Evolutionary conservation across 371 early-diverging fungal species (phyloP).

Genomic region (Mortierella sp.): DNA sequence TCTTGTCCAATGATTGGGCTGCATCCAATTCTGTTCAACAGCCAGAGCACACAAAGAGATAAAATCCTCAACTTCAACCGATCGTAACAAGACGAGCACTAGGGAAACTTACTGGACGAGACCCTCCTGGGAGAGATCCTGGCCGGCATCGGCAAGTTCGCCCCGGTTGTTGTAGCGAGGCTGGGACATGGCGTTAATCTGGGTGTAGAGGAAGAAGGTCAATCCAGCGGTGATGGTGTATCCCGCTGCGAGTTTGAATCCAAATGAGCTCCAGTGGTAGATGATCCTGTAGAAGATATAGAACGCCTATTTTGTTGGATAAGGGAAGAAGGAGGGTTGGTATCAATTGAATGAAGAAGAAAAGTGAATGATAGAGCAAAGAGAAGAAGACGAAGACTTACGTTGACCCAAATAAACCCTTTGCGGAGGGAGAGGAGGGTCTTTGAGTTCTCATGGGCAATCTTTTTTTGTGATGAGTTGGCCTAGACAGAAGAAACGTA

Average conservation of each 20-base stretch:
- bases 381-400: slow-evolving; percentile 36
- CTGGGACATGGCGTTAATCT: slow-evolving; percentile 65
- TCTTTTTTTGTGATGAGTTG: slow-evolving; percentile 83
- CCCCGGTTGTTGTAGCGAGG: slow-evolving; percentile 73
- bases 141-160: slow-evolving; percentile 72
- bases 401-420: slow-evolving; percentile 76
- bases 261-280: slow-evolving; percentile 69
- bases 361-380: no score
- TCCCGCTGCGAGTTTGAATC: slow-evolving; percentile 59
- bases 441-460: slow-evolving; percentile 74
- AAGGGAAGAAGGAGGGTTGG: not conserved
- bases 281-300: slow-evolving; percentile 71
- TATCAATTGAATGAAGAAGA: not conserved
- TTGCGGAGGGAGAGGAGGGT: slow-evolving; percentile 71
- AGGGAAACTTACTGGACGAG: slow-evolving; percentile 73
- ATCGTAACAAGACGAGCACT: not conserved
- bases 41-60: not conserved
- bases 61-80: not conserved
- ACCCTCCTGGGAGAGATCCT: slow-evolving; percentile 82
- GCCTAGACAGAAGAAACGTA: slow-evolving; percentile 63
- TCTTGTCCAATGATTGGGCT: slow-evolving; percentile 11
- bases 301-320: slow-evolving; percentile 54
- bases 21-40: slow-evolving; percentile 5
- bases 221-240: slow-evolving; percentile 67
- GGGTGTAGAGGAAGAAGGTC: slow-evolving; percentile 65